Percentiles rank a stretch among this genome's conserved stretches.
phyloP scores from a whole-genome alignment of 352 stramenopile genomes.

The Pythium scleroteichum region DNA sequence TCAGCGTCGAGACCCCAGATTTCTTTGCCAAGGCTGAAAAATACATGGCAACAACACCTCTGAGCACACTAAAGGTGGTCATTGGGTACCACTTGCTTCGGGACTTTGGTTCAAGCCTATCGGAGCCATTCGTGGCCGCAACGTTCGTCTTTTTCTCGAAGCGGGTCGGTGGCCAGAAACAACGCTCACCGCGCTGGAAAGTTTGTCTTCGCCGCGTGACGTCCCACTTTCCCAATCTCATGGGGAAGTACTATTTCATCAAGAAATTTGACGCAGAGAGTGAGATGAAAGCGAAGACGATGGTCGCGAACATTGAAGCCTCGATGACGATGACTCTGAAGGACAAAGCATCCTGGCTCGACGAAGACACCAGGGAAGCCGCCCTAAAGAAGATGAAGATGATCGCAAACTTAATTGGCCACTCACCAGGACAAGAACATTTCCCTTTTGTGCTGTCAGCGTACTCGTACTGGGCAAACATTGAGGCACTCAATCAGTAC shows the following conservation, averaged over 20 bases:
- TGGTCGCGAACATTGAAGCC: slow-evolving; percentile 86
- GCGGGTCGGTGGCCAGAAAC: slow-evolving; percentile 77
- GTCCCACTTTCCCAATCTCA: slow-evolving; percentile 52
- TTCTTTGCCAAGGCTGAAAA: slow-evolving; percentile 59
- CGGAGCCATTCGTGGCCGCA: slow-evolving; percentile 82
- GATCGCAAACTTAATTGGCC: slow-evolving; percentile 75
- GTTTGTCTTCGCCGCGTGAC: slow-evolving; percentile 71
- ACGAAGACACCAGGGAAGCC: slow-evolving; percentile 67
- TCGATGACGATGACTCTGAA: slow-evolving; percentile 76
- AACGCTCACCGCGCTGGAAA: slow-evolving; percentile 90
- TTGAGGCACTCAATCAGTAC: slow-evolving; percentile 46
- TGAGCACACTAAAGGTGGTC: slow-evolving; percentile 52
- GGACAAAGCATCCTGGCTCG: slow-evolving; percentile 87
- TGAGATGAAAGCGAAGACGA: slow-evolving; percentile 75
- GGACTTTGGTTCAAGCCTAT: slow-evolving; percentile 37
- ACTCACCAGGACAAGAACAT: slow-evolving; percentile 43
- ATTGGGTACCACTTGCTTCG: slow-evolving; percentile 61
- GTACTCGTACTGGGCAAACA: slow-evolving; percentile 44
- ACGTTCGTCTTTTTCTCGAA: slow-evolving; percentile 90
- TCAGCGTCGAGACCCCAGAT: slow-evolving; percentile 61
- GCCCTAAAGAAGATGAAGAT: slow-evolving; percentile 88
- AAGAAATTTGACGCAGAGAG: slow-evolving; percentile 86
- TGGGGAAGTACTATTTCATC: slow-evolving; percentile 91
- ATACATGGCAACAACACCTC: slow-evolving; percentile 41
- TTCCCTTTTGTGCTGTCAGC: slow-evolving; percentile 57